A percentile compares a stretch with the other conserved stretches of the same genome.
Conservation (phyloP, 1,139 yeast species). For the Saccharomyces hybrid region DNA sequence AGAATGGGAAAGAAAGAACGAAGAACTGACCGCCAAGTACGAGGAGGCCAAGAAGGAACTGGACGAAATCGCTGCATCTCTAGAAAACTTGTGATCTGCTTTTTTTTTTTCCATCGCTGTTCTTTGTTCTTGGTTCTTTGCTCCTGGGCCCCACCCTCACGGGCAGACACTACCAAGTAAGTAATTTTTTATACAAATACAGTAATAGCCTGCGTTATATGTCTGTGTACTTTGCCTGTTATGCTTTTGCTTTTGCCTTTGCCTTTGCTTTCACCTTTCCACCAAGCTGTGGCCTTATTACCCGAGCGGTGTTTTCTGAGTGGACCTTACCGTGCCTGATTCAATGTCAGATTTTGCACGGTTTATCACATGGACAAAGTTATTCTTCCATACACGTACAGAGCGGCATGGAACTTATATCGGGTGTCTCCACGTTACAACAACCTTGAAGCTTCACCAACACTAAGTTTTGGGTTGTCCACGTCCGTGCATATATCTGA, state of each 20-base stretch:
- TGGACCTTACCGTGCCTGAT: background rate
- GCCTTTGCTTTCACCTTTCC: background rate
- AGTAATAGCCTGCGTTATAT: background rate
- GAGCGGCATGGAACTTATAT: background rate
- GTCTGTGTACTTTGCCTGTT: background rate
- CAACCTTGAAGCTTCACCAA: background rate
- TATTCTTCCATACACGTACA: background rate
- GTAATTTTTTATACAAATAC: background rate
- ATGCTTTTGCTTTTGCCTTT: background rate
- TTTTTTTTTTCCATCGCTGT: background rate
- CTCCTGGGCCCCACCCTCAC: background rate
- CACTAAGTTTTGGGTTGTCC: background rate
- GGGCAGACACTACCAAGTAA: background rate
- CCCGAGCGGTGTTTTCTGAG: background rate
- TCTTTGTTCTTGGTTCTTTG: background rate
- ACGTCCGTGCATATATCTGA: background rate
- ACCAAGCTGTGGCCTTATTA: background rate
- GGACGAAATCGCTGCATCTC: constrained; percentile 54
- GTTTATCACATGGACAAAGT: background rate
- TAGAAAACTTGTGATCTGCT: constrained; percentile 20
- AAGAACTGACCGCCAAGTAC: constrained; percentile 79
- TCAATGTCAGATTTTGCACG: background rate
- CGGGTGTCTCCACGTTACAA: background rate
- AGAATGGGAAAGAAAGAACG: constrained; percentile 85
- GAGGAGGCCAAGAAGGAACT: constrained; percentile 80